Evolutionary conservation across 2,329 filamentous ascomycete species (phyloP).

Genomic region (Hypocreales sp.): DNA sequence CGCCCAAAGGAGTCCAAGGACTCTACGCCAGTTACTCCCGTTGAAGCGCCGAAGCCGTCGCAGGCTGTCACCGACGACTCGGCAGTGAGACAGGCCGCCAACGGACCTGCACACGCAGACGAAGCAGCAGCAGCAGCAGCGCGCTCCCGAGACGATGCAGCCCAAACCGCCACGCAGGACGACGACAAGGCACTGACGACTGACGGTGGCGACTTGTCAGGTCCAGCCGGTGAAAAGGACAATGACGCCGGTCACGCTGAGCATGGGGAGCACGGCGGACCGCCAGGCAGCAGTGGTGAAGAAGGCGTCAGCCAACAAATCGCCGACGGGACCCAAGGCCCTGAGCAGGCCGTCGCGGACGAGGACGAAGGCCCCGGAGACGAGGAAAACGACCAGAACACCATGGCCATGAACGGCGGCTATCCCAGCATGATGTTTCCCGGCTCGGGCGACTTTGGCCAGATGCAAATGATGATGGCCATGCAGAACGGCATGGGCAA

Average conservation of each 20-base stretch:
- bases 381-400: conserved; percentile 14
- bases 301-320: conserved; percentile 3
- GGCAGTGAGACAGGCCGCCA: conserved; percentile 3
- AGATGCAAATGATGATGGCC: conserved; percentile 71
- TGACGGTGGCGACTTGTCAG: neutral
- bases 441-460: conserved; percentile 51
- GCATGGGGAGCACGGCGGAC: neutral
- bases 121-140: neutral
- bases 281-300: neutral
- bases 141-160: conserved; percentile 1
- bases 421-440: conserved; percentile 45
- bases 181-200: conserved; percentile 3
- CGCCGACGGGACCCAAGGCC: too few relatives aligned
- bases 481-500: conserved; percentile 53
- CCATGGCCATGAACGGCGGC: conserved; percentile 24
- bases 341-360: conserved; percentile 4
- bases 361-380: conserved; percentile 4
- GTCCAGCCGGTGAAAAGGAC: conserved; percentile 1
- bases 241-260: neutral
- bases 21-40: conserved; percentile 22
- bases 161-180: conserved; percentile 1
- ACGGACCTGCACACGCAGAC: conserved; percentile 1
- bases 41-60: conserved; percentile 22
- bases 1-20: conserved; percentile 33
- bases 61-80: conserved; percentile 11